phyloP scores from a whole-genome alignment of 1,139 yeast species.

The Yamadazyma atmosphaerica region DNA sequence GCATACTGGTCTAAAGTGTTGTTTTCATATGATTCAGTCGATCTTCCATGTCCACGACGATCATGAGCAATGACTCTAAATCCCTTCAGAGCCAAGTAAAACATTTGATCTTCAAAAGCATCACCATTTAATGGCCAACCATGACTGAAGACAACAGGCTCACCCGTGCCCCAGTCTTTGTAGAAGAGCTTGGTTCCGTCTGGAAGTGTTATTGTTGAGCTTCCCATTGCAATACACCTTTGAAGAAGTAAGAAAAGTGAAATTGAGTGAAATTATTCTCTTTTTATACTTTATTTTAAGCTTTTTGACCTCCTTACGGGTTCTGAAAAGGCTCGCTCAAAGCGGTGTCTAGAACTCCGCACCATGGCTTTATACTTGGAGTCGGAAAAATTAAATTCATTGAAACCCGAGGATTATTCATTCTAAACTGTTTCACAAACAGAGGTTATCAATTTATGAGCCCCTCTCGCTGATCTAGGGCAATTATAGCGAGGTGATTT shows the following conservation, averaged over 20 bases:
- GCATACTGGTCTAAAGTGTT: conserved; percentile 20
- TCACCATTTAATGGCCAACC: conserved; percentile 21
- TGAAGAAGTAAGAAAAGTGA: not conserved
- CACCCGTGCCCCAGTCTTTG: conserved; percentile 19
- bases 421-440: no score
- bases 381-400: no score
- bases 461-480: no score
- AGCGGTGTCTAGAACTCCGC: no score
- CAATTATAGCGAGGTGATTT: no score
- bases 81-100: conserved; percentile 16
- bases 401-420: no score
- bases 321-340: no score
- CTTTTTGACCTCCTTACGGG: no score
- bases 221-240: not conserved
- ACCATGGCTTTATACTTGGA: no score
- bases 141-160: conserved; percentile 18
- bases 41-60: conserved; percentile 20
- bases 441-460: no score
- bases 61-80: conserved; percentile 20
- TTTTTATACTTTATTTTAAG: no score
- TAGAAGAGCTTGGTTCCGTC: conserved; percentile 17
- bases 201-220: conserved; percentile 1
- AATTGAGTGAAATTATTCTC: no score
- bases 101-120: conserved; percentile 20
- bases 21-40: conserved; percentile 19